Evolutionary conservation across 169 alveolate genomes (phyloP).

Genomic region (Theileria annulata): DNA sequence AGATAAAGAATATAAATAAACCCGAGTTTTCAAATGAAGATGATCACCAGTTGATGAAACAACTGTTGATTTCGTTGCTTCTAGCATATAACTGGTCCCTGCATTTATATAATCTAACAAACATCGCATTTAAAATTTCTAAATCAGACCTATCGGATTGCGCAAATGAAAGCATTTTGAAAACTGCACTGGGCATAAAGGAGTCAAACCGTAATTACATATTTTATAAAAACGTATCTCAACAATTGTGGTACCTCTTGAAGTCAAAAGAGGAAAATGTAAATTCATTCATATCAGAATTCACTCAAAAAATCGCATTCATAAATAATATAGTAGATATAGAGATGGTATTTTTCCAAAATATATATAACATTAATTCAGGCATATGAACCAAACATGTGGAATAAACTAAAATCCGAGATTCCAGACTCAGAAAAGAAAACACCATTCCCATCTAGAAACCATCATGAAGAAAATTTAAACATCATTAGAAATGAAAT

Average conservation of each 20-base stretch:
- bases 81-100: constrained; percentile 54
- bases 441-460: not conserved
- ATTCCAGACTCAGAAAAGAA: not conserved
- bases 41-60: constrained; percentile 17
- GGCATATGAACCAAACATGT: constrained; percentile 26
- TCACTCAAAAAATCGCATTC: constrained; percentile 14
- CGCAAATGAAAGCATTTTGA: constrained; percentile 1
- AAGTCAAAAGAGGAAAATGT: not conserved
- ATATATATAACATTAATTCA: not conserved
- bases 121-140: constrained; percentile 23
- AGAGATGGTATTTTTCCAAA: constrained; percentile 3
- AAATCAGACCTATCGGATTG: not conserved
- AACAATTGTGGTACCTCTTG: constrained; percentile 1
- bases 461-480: constrained; percentile 14
- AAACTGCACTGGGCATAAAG: constrained; percentile 39
- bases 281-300: constrained; percentile 5
- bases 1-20: not conserved
- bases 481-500: constrained; percentile 12
- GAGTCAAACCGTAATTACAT: constrained; percentile 55
- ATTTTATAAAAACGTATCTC: constrained; percentile 30
- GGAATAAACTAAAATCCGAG: constrained; percentile 9
- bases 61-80: constrained; percentile 17
- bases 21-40: not conserved
- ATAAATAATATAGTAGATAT: constrained; percentile 2
- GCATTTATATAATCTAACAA: constrained; percentile 8